Base-by-base conservation (phyloP, 257 asterid genomes). In the Solanum sejunctum region DNA sequence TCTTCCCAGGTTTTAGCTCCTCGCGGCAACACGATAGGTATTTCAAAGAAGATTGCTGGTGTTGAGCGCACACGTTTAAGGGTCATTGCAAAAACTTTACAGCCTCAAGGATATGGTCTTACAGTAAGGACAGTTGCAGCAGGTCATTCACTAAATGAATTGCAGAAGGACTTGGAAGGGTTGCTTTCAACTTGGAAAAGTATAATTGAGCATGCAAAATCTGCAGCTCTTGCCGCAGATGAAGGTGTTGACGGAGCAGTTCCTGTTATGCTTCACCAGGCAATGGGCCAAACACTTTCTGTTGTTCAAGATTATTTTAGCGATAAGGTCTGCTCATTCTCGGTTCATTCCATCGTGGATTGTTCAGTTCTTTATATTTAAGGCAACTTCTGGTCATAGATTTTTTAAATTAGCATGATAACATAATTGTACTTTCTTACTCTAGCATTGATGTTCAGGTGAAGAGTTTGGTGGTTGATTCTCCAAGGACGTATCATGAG, bases 201-300 rank as follows among this genome's bases (percentile, higher is more conserved):
- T 86, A 93, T 94, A 82, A 87, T 88, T 86, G 99, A 94, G 86
- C 94, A 97, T 89, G 99, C 98, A 80, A 94, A 89, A 87, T 95
- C 98, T 85, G 95, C 98, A 17, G 95, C 98, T 86, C 99, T 97
- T 88, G 99, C 98, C 86, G 98, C 98, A 63, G 96, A 95, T 84
- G 99, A 95, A 94, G 98, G 98, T 63, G 91, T 97, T 86, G 93
- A 94, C 77, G 99, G 97, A 87, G 98, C 99, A 86, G 88, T 94
- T 88, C 99, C 99, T 70, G 91, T 89, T 90, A 85, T 95, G 91
- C 89, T 97, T 91, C 98, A 97, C 87, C 92, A 90, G 86, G 98
- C 98, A 73, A 95, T 94, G 98, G 97, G 96, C 58, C 95, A 97
- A 90, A 97, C 99, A 61, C 98, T 95, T 82, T 92, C 94, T 8